Percentiles rank a stretch among this genome's conserved stretches.
Conservation (phyloP, 106 monocot species). For the Amphibolis antarctica region DNA sequence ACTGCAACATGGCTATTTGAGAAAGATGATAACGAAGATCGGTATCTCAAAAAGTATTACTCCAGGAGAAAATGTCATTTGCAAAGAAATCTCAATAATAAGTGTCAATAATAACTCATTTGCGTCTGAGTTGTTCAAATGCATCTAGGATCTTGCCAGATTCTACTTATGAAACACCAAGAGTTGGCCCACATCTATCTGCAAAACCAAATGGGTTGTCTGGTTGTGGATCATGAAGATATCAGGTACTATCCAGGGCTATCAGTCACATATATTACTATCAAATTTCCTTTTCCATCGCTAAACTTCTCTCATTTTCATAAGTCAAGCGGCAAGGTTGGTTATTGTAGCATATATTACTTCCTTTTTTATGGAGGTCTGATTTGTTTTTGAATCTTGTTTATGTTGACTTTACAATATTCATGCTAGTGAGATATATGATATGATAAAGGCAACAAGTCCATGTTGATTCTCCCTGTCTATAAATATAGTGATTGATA, state of each 20-base stretch:
- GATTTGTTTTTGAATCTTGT: too few species aligned
- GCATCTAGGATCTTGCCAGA: background rate
- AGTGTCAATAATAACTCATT: background rate
- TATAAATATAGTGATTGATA: too few species aligned
- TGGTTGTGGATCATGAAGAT: background rate
- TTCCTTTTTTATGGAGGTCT: too few species aligned
- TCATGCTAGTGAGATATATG: too few species aligned
- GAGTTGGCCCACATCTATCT: background rate
- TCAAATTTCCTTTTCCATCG: background rate
- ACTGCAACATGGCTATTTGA: background rate
- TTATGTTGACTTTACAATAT: too few species aligned
- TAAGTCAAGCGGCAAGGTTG: too few species aligned
- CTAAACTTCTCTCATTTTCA: too few species aligned
- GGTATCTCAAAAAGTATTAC: conserved; percentile 32
- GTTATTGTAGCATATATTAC: too few species aligned
- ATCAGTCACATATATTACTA: background rate
- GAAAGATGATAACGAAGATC: conserved; percentile 11
- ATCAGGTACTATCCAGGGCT: background rate
- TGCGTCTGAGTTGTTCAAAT: conserved; percentile 10
- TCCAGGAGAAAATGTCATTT: conserved; percentile 18
- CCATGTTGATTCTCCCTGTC: too few species aligned
- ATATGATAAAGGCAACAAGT: too few species aligned
- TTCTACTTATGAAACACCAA: background rate
- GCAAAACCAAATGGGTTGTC: conserved; percentile 4
- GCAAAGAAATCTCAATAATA: conserved; percentile 2